Conservation (phyloP, 768 basidiomycete species). For the Leccinum disarticulatum region DNA sequence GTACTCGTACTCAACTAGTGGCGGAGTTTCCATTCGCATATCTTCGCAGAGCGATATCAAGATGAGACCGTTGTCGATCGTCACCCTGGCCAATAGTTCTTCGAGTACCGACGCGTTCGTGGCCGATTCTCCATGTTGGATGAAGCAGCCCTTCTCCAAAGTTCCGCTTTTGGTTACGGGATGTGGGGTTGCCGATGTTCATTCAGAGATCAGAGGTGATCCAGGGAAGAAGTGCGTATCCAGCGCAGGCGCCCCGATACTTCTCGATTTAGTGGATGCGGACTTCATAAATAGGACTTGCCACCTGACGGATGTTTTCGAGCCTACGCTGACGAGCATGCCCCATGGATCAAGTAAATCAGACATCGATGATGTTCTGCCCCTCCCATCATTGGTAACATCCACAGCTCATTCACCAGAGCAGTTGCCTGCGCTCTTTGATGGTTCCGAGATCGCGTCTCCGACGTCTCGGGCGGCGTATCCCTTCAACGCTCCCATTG, state of each 20-base stretch:
- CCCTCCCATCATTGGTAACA: neutral
- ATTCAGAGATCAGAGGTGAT: neutral
- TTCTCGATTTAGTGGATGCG: neutral
- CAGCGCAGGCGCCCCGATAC: neutral
- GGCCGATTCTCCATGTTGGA: constrained; percentile 20
- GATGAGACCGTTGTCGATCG: constrained; percentile 8
- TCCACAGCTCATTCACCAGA: neutral
- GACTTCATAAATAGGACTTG: neutral
- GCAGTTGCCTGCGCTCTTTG: neutral
- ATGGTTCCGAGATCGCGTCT: neutral
- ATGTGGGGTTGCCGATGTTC: neutral
- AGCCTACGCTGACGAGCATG: constrained; percentile 19
- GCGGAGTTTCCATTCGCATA: constrained; percentile 9
- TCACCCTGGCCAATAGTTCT: constrained; percentile 12
- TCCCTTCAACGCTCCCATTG: constrained; percentile 3
- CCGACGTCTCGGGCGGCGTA: constrained; percentile 1
- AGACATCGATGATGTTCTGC: neutral
- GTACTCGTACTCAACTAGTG: neutral
- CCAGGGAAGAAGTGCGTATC: neutral
- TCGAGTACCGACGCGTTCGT: constrained; percentile 25
- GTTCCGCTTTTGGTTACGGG: constrained; percentile 5
- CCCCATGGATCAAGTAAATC: constrained; percentile 6
- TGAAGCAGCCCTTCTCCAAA: constrained; percentile 8
- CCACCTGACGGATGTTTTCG: constrained; percentile 5
- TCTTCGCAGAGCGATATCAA: constrained; percentile 3